phyloP scores from a whole-genome alignment of 148 eudicot genomes.

The Diospyros lotus region DNA sequence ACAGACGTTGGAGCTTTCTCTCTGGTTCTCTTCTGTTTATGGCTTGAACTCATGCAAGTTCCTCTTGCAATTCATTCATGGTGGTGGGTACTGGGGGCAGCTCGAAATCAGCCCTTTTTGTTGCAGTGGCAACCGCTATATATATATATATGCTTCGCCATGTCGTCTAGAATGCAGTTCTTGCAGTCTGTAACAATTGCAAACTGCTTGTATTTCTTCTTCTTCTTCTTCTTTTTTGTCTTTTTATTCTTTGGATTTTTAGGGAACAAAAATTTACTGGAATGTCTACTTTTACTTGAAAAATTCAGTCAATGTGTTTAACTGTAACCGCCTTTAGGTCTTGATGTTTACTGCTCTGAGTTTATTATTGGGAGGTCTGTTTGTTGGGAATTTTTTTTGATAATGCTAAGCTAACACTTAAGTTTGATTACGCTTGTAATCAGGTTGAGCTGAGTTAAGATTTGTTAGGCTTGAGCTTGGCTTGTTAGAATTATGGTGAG shows the following conservation, averaged over 20 bases:
- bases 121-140: neutral
- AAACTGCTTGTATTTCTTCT: neutral
- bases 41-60: neutral
- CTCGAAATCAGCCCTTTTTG: neutral
- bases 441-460: too few species aligned
- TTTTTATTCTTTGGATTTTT: neutral
- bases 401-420: too few species aligned
- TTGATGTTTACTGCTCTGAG: neutral
- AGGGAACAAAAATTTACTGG: neutral
- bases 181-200: neutral
- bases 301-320: neutral
- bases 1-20: neutral
- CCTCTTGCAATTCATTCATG: slow-evolving; percentile 10
- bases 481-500: too few species aligned
- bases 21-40: neutral
- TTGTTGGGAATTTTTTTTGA: neutral
- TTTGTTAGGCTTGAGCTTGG: too few species aligned
- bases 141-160: neutral
- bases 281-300: neutral
- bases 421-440: too few species aligned
- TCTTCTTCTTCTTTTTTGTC: too few species aligned
- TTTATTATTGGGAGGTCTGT: neutral
- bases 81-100: slow-evolving; percentile 8
- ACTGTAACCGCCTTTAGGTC: neutral
- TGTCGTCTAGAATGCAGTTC: neutral